Percentiles rank a stretch among this genome's conserved stretches.
These are phyloP conservation scores for Garcia nutans DNA, from an alignment of 345 rosid genomes.

Conservation along the genomic window DNA sequence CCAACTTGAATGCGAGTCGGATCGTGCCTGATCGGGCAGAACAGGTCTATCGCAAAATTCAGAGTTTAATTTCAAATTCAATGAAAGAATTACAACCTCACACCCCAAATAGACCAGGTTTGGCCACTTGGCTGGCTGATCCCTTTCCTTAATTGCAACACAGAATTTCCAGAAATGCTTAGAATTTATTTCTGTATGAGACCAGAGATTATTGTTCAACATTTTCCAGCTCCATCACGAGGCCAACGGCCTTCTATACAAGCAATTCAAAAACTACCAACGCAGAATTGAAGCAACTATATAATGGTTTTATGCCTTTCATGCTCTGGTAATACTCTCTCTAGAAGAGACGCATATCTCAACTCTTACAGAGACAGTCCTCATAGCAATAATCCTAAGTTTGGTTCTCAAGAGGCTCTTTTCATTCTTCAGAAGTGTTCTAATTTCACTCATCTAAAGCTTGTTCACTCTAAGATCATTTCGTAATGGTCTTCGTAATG, in stretches of 20 bases:
- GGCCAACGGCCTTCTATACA: not conserved
- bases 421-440: conserved; percentile 42
- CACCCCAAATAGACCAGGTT: too few species aligned
- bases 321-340: conserved; percentile 19
- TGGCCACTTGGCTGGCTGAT: too few species aligned
- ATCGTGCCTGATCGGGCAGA: too few species aligned
- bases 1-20: too few species aligned
- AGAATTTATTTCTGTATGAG: not conserved
- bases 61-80: too few species aligned
- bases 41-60: too few species aligned
- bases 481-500: conserved; percentile 41
- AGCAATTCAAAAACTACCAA: not conserved
- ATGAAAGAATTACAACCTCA: too few species aligned
- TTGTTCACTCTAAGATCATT: conserved; percentile 56
- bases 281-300: too few species aligned
- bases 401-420: conserved; percentile 43
- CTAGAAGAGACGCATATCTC: conserved; percentile 9
- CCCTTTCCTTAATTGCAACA: too few species aligned
- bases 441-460: conserved; percentile 55
- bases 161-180: too few species aligned
- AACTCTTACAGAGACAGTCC: not conserved
- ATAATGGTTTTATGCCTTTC: conserved; percentile 40
- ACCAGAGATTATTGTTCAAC: not conserved
- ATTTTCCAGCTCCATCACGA: not conserved
- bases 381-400: conserved; percentile 3